Evolutionary conservation across 169 alveolate genomes (phyloP).

Genomic region (Plasmodium coatneyi): DNA sequence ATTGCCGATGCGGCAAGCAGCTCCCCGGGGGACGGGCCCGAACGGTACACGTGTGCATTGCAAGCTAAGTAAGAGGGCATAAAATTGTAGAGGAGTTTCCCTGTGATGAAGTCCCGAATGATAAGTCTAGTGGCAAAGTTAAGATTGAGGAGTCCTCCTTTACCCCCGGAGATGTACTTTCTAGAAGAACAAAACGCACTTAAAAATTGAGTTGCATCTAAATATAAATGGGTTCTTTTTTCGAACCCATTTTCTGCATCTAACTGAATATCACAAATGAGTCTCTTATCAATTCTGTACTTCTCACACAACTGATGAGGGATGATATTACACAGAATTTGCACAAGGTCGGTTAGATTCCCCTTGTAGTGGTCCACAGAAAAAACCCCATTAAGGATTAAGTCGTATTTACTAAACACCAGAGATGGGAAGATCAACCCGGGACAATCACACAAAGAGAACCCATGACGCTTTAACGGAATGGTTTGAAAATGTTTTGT

Average conservation of each 20-base stretch:
- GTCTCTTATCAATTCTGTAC: conserved; percentile 70
- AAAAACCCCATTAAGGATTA: conserved; percentile 96
- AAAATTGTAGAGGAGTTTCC: conserved; percentile 90
- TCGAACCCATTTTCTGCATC: conserved; percentile 76
- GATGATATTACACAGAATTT: conserved; percentile 93
- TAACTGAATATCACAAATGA: conserved; percentile 40
- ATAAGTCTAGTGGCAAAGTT: conserved; percentile 95
- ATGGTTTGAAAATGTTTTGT: conserved; percentile 98
- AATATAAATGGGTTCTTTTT: conserved; percentile 76
- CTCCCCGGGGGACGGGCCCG: background rate
- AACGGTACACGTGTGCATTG: background rate
- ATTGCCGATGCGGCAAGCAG: background rate
- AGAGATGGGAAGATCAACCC: conserved; percentile 98
- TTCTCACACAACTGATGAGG: conserved; percentile 87
- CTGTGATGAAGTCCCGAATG: conserved; percentile 94
- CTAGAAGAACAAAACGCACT: conserved; percentile 87
- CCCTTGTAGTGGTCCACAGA: conserved; percentile 96
- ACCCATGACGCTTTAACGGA: conserved; percentile 80
- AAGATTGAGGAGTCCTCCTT: conserved; percentile 96
- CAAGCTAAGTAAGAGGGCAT: conserved; percentile 71
- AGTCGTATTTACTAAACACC: conserved; percentile 95
- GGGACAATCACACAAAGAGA: conserved; percentile 97
- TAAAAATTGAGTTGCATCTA: conserved; percentile 87
- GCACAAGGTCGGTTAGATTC: conserved; percentile 93
- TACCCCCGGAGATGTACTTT: conserved; percentile 89